Evolutionary conservation across 805 yeast genomes (phyloP).

Genomic region (Millerago galiae): DNA sequence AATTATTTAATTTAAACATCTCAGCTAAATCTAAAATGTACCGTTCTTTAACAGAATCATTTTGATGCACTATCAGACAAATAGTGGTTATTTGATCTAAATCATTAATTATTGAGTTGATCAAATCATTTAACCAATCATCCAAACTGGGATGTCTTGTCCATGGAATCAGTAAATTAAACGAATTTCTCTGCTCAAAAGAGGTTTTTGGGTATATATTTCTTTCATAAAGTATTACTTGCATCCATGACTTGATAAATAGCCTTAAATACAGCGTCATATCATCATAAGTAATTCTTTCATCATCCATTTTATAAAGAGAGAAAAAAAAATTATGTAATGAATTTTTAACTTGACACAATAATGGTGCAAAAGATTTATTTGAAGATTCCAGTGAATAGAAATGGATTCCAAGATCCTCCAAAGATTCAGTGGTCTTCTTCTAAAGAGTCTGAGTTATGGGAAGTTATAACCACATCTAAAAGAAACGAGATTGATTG

Average conservation of each 20-base stretch:
- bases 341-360: not conserved
- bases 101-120: slow-evolving; percentile 3
- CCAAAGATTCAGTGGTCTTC: slow-evolving; percentile 22
- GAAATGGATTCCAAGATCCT: slow-evolving; percentile 22
- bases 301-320: not conserved
- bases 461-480: slow-evolving; percentile 21
- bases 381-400: slow-evolving; percentile 19
- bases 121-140: slow-evolving; percentile 9
- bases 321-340: not conserved
- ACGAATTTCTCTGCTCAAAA: slow-evolving; percentile 33
- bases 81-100: slow-evolving; percentile 15
- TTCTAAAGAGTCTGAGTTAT: slow-evolving; percentile 19
- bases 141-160: slow-evolving; percentile 38
- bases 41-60: slow-evolving; percentile 27
- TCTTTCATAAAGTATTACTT: slow-evolving; percentile 30
- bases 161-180: slow-evolving; percentile 35
- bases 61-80: slow-evolving; percentile 29
- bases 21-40: slow-evolving; percentile 31
- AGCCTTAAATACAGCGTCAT: slow-evolving; percentile 10
- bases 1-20: slow-evolving; percentile 19
- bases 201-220: slow-evolving; percentile 31
- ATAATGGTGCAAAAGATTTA: slow-evolving; percentile 16
- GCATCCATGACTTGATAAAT: slow-evolving; percentile 32
- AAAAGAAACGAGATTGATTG: slow-evolving; percentile 23
- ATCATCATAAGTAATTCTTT: slow-evolving; percentile 2